A percentile compares a stretch with the other conserved stretches of the same genome.
Conservation (phyloP, 129 eudicot genomes). For the Gnaphalium uliginosum region DNA sequence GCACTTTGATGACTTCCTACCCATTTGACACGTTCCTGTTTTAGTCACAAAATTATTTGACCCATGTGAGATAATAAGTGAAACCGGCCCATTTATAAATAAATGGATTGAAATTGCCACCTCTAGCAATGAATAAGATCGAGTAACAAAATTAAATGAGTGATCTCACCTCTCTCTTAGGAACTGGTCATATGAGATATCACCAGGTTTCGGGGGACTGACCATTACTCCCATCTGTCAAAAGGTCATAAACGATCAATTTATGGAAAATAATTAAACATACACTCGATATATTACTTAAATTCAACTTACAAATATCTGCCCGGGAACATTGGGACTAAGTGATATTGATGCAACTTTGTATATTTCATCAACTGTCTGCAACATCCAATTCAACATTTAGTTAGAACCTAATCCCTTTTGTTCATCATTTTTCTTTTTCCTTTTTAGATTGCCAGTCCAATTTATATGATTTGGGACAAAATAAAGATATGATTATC, state of each 20-base stretch:
- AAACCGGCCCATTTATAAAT: neutral
- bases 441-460: neutral
- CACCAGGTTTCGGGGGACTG: slow-evolving; percentile 96
- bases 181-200: slow-evolving; percentile 75
- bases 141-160: neutral
- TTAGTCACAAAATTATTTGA: neutral
- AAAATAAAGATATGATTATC: neutral
- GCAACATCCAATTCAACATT: slow-evolving; percentile 37
- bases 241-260: slow-evolving; percentile 1
- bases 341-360: slow-evolving; percentile 96
- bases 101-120: neutral
- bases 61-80: neutral
- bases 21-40: neutral
- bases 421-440: neutral
- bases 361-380: slow-evolving; percentile 98
- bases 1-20: neutral
- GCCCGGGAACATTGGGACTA: slow-evolving; percentile 95
- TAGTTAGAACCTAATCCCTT: neutral
- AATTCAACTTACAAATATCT: slow-evolving; percentile 77
- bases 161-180: slow-evolving; percentile 74
- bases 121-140: neutral
- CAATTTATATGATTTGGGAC: neutral
- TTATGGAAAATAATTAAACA: neutral
- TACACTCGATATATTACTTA: neutral
- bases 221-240: slow-evolving; percentile 90